These are phyloP conservation scores for Trichocladium uniseriatum DNA, from an alignment of 495 filamentous ascomycete species.

Conservation along the genomic window DNA sequence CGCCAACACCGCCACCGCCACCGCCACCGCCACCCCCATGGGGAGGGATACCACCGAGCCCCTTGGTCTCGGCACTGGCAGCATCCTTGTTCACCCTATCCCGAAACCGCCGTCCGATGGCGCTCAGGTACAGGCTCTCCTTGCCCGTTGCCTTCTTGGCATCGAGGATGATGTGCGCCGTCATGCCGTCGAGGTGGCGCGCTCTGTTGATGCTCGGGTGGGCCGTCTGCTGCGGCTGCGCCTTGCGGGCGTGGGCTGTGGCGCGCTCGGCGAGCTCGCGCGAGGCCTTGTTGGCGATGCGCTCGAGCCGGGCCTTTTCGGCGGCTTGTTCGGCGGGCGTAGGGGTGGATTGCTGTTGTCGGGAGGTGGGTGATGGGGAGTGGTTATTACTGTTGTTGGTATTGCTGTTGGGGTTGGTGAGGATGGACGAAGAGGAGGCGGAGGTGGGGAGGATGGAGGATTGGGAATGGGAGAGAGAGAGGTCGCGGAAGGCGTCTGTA, in stretches of 20 bases:
- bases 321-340: constrained; percentile 36
- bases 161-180: constrained; percentile 45
- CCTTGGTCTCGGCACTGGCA: not conserved
- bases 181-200: constrained; percentile 36
- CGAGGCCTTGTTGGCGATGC: constrained; percentile 38
- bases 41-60: too few species aligned
- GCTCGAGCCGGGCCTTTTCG: constrained; percentile 44
- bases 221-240: constrained; percentile 31
- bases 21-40: too few species aligned
- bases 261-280: constrained; percentile 39
- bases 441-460: constrained; percentile 12
- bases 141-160: constrained; percentile 48
- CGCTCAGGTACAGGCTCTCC: constrained; percentile 65
- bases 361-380: constrained; percentile 6
- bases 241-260: constrained; percentile 38
- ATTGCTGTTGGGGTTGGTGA: not conserved
- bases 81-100: constrained; percentile 6
- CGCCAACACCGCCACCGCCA: too few species aligned
- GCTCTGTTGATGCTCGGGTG: constrained; percentile 42
- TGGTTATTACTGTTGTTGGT: constrained; percentile 1
- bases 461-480: constrained; percentile 18
- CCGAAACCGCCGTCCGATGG: constrained; percentile 53
- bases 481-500: constrained; percentile 20
- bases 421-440: constrained; percentile 9
- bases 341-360: constrained; percentile 1